A percentile compares a stretch with the other conserved stretches of the same genome.
phyloP scores from a whole-genome alignment of 2,329 filamentous ascomycete genomes.

The Periconia macrospinosa region DNA sequence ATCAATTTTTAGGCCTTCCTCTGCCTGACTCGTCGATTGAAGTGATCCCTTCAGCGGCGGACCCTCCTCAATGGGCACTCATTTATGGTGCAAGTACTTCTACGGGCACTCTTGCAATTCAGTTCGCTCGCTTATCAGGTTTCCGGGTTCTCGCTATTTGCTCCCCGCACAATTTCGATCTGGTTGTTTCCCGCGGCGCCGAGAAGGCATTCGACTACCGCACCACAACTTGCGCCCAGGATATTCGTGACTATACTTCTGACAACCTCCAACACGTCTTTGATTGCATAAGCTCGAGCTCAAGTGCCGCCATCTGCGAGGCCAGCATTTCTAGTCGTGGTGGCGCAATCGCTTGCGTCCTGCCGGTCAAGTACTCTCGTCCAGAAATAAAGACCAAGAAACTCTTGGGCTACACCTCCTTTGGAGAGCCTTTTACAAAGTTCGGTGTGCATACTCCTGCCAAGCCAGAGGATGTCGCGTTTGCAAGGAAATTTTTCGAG shows the following conservation, averaged over 20 bases:
- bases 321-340: conserved; percentile 4
- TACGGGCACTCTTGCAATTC: conserved; percentile 2
- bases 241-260: conserved; percentile 4
- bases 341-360: conserved; percentile 5
- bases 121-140: conserved; percentile 18
- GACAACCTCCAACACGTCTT: conserved; percentile 3
- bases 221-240: conserved; percentile 1
- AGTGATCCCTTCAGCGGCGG: conserved; percentile 1
- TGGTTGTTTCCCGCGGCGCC: conserved; percentile 9
- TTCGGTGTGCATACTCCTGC: too few species aligned
- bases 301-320: conserved; percentile 6
- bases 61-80: conserved; percentile 37
- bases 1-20: conserved; percentile 3
- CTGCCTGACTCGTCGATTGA: conserved; percentile 3
- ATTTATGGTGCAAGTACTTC: conserved; percentile 13
- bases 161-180: conserved; percentile 12
- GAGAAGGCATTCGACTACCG: conserved; percentile 12
- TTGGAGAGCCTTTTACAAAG: too few species aligned
- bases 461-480: too few species aligned
- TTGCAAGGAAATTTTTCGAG: too few species aligned
- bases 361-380: conserved; percentile 4
- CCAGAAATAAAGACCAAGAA: neutral
- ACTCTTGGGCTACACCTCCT: too few species aligned
- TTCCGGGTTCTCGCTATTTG: conserved; percentile 9
- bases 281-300: conserved; percentile 6